These are phyloP conservation scores for Aspergillus avenaceus DNA, from an alignment of 495 filamentous ascomycete species.

Conservation along the genomic window DNA sequence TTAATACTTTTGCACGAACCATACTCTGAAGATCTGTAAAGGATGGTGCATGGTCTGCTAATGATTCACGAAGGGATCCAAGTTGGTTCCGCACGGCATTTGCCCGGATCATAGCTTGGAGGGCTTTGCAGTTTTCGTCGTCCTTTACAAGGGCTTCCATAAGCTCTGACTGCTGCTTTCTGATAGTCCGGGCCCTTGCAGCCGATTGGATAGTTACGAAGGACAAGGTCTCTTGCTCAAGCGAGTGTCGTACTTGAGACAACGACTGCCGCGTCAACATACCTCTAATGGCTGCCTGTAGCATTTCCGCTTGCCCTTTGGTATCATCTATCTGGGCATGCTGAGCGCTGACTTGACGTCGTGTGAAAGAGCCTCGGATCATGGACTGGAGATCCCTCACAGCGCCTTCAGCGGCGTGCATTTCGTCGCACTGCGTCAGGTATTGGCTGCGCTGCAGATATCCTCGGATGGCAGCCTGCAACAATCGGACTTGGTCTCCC, in stretches of 20 bases:
- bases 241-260: constrained; percentile 25
- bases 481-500: constrained; percentile 47
- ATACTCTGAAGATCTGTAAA: no score
- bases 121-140: constrained; percentile 15
- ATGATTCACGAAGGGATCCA: constrained; percentile 19
- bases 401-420: constrained; percentile 34
- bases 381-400: constrained; percentile 61
- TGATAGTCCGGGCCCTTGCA: constrained; percentile 33
- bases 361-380: constrained; percentile 49
- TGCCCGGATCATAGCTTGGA: constrained; percentile 47
- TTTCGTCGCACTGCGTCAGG: constrained; percentile 36
- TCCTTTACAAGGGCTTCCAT: constrained; percentile 29
- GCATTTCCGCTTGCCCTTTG: constrained; percentile 33
- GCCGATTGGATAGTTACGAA: constrained; percentile 46
- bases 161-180: constrained; percentile 25
- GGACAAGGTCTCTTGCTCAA: constrained; percentile 24
- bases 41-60: constrained; percentile 26
- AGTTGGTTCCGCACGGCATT: constrained; percentile 23
- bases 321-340: constrained; percentile 44
- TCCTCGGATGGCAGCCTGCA: constrained; percentile 72
- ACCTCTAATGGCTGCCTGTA: constrained; percentile 54
- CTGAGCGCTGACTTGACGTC: constrained; percentile 25
- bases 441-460: constrained; percentile 42
- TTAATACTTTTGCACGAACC: constrained; percentile 32
- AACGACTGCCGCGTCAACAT: constrained; percentile 41